Conservation (phyloP, 2,329 filamentous ascomycete species). For the Ophiostoma sp. region DNA sequence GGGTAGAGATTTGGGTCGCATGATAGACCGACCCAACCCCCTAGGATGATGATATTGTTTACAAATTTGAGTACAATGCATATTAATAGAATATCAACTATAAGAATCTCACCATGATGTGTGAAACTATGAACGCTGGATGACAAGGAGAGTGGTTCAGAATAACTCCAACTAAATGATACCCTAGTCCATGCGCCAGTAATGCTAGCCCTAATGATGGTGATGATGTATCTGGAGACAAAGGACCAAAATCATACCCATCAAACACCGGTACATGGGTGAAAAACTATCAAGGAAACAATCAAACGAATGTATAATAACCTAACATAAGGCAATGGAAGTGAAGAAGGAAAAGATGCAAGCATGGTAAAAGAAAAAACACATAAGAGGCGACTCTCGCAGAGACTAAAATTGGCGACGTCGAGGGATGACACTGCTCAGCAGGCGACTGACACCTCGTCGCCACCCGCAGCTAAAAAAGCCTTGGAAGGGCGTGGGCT, state of each 20-base stretch:
- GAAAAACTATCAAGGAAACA: background rate
- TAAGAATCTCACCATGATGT: background rate
- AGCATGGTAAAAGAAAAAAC: background rate
- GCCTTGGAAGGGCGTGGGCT: constrained; percentile 17
- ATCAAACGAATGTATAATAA: background rate
- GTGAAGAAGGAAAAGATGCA: background rate
- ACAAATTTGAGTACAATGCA: background rate
- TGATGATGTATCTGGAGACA: background rate
- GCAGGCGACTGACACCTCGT: constrained; percentile 17
- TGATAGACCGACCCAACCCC: background rate
- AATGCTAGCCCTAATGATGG: background rate
- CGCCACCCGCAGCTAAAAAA: constrained; percentile 25
- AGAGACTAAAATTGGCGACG: background rate
- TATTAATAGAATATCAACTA: background rate
- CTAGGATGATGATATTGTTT: background rate
- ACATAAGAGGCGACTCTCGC: too few species aligned
- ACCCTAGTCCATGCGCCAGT: background rate
- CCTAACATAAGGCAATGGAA: too few species aligned
- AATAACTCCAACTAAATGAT: background rate
- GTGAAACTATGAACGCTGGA: too few species aligned
- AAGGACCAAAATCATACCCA: background rate
- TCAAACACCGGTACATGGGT: background rate
- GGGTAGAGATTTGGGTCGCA: background rate
- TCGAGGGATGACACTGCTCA: constrained; percentile 13
- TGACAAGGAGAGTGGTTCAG: background rate